These are phyloP conservation scores for Prunus yedoensis DNA, from an alignment of 331 rosid genomes.

Conservation along the genomic window DNA sequence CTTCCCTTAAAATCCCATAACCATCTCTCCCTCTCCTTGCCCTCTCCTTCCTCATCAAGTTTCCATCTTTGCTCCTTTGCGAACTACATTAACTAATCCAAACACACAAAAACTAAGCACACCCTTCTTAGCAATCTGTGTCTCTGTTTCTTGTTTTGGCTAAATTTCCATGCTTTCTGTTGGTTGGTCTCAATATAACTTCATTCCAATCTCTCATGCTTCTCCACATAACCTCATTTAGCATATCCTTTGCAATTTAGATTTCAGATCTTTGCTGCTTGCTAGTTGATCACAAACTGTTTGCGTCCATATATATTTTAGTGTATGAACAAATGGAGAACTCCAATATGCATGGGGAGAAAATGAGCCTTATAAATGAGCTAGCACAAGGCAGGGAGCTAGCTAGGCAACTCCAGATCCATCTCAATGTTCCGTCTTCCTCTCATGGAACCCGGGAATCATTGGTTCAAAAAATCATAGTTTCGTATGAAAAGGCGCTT, in stretches of 20 bases:
- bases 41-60: conserved; percentile 7
- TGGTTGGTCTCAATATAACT: background rate
- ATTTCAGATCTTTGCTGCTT: too few relatives aligned
- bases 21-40: conserved; percentile 11
- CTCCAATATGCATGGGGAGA: conserved; percentile 31
- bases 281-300: too few relatives aligned
- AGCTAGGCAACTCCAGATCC: conserved; percentile 49
- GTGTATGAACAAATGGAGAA: conserved; percentile 20
- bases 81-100: background rate
- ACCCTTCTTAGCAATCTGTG: background rate
- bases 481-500: conserved; percentile 56
- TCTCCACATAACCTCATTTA: too few relatives aligned
- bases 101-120: background rate
- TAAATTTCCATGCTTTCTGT: too few relatives aligned
- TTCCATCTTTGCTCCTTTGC: background rate
- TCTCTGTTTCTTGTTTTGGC: background rate
- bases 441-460: conserved; percentile 47
- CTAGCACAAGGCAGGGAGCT: conserved; percentile 59
- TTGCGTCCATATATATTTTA: too few relatives aligned
- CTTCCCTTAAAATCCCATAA: background rate
- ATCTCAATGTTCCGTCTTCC: conserved; percentile 43
- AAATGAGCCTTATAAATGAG: conserved; percentile 44
- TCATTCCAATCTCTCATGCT: background rate
- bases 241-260: too few relatives aligned
- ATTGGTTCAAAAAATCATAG: conserved; percentile 50